Percentiles rank a stretch among this genome's conserved stretches.
Evolutionary conservation across 768 basidiomycete genomes (phyloP).

Genomic region (Hebeloma cylindrosporum): DNA sequence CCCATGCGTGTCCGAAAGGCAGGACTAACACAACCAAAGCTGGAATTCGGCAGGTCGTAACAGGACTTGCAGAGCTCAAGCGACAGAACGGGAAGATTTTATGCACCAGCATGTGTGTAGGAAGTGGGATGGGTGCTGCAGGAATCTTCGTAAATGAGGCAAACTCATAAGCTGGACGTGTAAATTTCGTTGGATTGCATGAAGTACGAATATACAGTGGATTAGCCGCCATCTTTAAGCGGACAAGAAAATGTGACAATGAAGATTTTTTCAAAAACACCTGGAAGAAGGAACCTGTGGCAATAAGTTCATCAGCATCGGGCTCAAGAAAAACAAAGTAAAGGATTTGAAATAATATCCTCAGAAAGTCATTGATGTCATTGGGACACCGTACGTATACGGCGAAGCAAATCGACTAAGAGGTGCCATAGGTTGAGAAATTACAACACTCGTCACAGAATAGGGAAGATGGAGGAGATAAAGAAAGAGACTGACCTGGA

Average conservation of each 20-base stretch:
- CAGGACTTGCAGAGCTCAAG: constrained; percentile 81
- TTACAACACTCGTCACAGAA: constrained; percentile 81
- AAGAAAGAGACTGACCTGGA: constrained; percentile 27
- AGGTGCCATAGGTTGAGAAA: constrained; percentile 79
- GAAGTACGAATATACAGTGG: background rate
- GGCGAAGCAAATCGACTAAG: constrained; percentile 75
- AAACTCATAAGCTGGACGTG: constrained; percentile 11
- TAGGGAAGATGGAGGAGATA: constrained; percentile 17
- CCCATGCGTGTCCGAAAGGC: background rate
- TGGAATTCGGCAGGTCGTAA: constrained; percentile 83
- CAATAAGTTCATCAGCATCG: constrained; percentile 5
- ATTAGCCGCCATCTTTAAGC: too few relatives aligned
- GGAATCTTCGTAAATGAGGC: constrained; percentile 77
- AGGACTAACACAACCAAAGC: constrained; percentile 43
- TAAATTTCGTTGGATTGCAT: background rate
- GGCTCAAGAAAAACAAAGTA: background rate
- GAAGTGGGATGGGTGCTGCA: constrained; percentile 89
- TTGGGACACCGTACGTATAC: constrained; percentile 45
- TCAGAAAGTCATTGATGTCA: constrained; percentile 89
- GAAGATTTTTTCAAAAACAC: background rate
- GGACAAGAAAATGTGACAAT: background rate
- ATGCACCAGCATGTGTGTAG: constrained; percentile 77
- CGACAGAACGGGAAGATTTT: constrained; percentile 67
- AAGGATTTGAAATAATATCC: constrained; percentile 42
- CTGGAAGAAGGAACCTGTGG: constrained; percentile 4